Evolutionary conservation across 371 early-diverging fungal genomes (phyloP).

Genomic region (Phascolomyces articulosus): DNA sequence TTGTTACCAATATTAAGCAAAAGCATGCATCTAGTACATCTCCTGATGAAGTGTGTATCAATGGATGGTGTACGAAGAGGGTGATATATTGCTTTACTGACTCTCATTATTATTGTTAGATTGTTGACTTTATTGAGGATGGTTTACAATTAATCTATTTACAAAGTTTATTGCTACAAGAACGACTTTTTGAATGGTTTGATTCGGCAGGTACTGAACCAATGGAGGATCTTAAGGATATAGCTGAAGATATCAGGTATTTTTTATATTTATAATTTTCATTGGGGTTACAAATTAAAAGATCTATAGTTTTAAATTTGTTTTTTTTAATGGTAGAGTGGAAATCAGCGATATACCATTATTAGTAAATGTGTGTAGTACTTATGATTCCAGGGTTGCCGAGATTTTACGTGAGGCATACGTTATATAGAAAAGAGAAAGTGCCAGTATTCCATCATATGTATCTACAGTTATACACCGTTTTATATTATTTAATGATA

Average conservation of each 20-base stretch:
- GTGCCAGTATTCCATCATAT: too few species aligned
- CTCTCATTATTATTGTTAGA: too few species aligned
- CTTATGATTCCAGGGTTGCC: slow-evolving; percentile 39
- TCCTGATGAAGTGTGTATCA: slow-evolving; percentile 44
- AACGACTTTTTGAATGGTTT: slow-evolving; percentile 31
- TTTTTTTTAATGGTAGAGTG: too few species aligned
- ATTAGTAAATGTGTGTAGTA: slow-evolving; percentile 42
- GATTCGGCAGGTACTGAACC: slow-evolving; percentile 13
- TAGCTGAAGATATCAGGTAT: slow-evolving; percentile 37
- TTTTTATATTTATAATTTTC: too few species aligned
- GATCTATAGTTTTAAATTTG: too few species aligned
- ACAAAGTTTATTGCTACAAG: slow-evolving; percentile 43
- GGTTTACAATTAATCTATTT: slow-evolving; percentile 45
- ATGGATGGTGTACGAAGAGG: too few species aligned
- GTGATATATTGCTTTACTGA: too few species aligned
- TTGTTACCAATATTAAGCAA: slow-evolving; percentile 31
- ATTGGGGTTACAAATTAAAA: not conserved
- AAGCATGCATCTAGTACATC: slow-evolving; percentile 21
- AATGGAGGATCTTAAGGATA: slow-evolving; percentile 15
- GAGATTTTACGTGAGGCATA: slow-evolving; percentile 16
- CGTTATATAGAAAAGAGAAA: too few species aligned
- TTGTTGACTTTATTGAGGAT: slow-evolving; percentile 37
- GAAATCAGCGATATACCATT: slow-evolving; percentile 42
- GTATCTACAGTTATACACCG: not conserved
- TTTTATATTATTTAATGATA: not conserved